Evolutionary conservation across 1,284 basidiomycete species (phyloP).

Genomic region (Fomitopsis betulina): DNA sequence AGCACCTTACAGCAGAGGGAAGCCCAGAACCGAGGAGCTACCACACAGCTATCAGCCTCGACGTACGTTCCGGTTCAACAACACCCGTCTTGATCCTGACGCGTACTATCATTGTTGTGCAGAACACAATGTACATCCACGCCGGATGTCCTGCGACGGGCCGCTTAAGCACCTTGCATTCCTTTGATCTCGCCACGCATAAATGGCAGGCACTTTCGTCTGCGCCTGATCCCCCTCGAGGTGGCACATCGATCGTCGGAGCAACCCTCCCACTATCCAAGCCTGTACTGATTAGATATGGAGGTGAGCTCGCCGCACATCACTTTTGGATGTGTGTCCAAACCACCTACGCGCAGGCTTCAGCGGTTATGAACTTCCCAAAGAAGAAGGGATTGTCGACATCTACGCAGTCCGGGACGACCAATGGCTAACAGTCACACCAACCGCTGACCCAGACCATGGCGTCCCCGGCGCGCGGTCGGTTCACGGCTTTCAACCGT

Average conservation of each 20-base stretch:
- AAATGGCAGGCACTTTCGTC: conserved; percentile 30
- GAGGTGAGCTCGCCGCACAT: conserved; percentile 4
- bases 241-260: conserved; percentile 30
- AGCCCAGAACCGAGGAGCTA: conserved; percentile 26
- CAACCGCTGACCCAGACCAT: conserved; percentile 15
- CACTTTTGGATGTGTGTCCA: background rate
- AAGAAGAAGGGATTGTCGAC: conserved; percentile 21
- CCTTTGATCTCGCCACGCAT: conserved; percentile 27
- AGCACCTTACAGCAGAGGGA: conserved; percentile 5
- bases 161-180: conserved; percentile 30
- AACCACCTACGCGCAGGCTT: conserved; percentile 20
- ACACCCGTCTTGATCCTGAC: background rate
- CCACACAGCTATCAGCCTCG: conserved; percentile 21
- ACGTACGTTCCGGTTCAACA: conserved; percentile 11
- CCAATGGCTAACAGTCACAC: conserved; percentile 20
- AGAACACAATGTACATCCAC: conserved; percentile 37
- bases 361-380: conserved; percentile 29
- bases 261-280: conserved; percentile 7
- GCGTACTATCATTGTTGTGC: background rate
- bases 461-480: conserved; percentile 24
- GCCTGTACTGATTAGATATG: conserved; percentile 18
- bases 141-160: conserved; percentile 38
- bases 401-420: conserved; percentile 22
- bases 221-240: conserved; percentile 34
- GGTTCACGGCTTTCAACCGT: conserved; percentile 23